A percentile compares a stretch with the other conserved stretches of the same genome.
Conservation (phyloP, 768 basidiomycete species). For the Neoboletus magnificus region DNA sequence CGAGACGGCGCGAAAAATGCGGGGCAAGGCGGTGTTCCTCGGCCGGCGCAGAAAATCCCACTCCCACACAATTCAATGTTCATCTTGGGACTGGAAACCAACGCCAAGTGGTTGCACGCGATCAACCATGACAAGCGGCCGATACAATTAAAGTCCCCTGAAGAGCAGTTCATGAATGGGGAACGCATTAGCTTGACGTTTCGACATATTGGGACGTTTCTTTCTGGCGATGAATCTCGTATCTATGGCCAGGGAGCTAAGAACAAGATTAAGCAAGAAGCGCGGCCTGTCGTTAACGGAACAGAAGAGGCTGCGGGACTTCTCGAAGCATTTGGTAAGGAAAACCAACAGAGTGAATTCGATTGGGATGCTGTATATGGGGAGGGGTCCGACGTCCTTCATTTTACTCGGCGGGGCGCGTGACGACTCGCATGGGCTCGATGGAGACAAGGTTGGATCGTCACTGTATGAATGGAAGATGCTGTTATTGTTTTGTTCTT, state of each 20-base stretch:
- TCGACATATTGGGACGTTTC: conserved; percentile 73
- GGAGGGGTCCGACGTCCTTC: conserved; percentile 64
- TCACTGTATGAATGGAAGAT: conserved; percentile 21
- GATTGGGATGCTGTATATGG: conserved; percentile 70
- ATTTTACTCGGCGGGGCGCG: conserved; percentile 38
- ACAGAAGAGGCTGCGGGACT: conserved; percentile 46
- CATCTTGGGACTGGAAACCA: conserved; percentile 71
- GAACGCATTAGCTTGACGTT: conserved; percentile 80
- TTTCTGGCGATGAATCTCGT: conserved; percentile 44
- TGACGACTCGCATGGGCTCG: conserved; percentile 14
- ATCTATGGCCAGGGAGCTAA: conserved; percentile 77
- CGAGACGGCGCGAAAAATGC: conserved; percentile 38
- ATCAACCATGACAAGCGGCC: conserved; percentile 76
- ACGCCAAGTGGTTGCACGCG: conserved; percentile 70
- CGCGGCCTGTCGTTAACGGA: conserved; percentile 53
- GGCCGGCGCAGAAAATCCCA: conserved; percentile 58
- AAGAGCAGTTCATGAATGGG: conserved; percentile 54
- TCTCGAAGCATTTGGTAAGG: conserved; percentile 64
- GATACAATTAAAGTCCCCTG: conserved; percentile 44
- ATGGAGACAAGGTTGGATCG: conserved; percentile 15
- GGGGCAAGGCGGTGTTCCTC: conserved; percentile 26
- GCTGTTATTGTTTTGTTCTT: conserved; percentile 22
- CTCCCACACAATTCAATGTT: conserved; percentile 84
- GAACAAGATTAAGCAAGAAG: conserved; percentile 55
- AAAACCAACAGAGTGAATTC: conserved; percentile 68